Evolutionary conservation across 306 rosid genomes (phyloP), one percentile per base, ranked within the genome.

Genomic region (Geum urbanum): DNA sequence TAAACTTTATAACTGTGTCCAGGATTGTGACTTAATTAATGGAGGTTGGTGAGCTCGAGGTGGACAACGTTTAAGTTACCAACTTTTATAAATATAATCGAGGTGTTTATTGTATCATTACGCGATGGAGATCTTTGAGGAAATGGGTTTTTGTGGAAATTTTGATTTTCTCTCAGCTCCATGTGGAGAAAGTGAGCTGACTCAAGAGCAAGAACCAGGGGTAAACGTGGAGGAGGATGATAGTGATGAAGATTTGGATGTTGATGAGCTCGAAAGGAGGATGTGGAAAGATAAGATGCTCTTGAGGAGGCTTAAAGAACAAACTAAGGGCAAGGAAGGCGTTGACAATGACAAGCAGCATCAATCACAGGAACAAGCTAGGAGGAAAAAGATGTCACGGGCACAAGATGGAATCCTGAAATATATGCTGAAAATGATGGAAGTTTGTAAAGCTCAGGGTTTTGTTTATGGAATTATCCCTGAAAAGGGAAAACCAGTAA

Each of bases 391-490:
- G 65, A 80, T 91, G 92, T 74, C 84, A 8, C 69, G 86, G 62
- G 86, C 92, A 8, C 97, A 91, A 62, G 90, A 84, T 10, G 86
- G 82, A 6, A 84, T 91, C 37, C 70, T 91, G 45, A 88, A 78
- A 68, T 81, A 86, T 71, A 88, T 91, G 92, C 66, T 88, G 61
- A 88, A 91, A 70, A 85, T 91, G 88, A 82, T 88, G 96, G 96
- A 91, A 60, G 72, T 77, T n/a, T 86, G 97, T 55, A 79, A 82
- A 11, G 86, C 80, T 4, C 85, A 76, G 3, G 97, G 96, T 0
- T 91, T 91, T 50, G 90, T 91, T 5, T 91, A 91, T 70, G 97
- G 97, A 39, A 86, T 91, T 15, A 76, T 91, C 43, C 97, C 96
- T 1, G 78, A 77, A 7, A 83, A 83, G 11, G 96, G 96, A 0